Base-by-base conservation (phyloP, 371 early-diverging fungal genomes). In the Basidiobolus meristosporus region DNA sequence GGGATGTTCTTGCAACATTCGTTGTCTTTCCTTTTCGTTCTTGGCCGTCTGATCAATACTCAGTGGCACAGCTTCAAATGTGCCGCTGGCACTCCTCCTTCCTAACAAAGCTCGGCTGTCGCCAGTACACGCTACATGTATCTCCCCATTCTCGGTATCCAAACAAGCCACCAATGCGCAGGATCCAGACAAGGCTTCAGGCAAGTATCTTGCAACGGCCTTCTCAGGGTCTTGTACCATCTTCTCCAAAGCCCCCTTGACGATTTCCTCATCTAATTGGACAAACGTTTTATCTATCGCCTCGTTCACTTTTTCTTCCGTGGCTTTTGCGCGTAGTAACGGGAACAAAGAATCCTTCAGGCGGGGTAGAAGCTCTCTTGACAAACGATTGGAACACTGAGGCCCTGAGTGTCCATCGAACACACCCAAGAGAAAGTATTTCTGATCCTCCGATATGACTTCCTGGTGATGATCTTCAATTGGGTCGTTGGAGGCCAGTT, bases 61-160 rank as follows among this genome's bases (percentile, higher is more conserved):
- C 44, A 88, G 54, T 7, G 63, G 62, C 4, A 75, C 51, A 1
- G 75, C 64, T 44, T 60, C 58, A 63, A 75, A 78, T 30, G 46
- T 48, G 17, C 49, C 47, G 7, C 46, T 37, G 19, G 39, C 33
- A 14, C 48, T 21, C 31, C n/a, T 31, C 1, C 40, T 50, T 44
- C 67, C 69, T 54, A 73, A 34, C 1, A 73, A 64, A 2, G 71
- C 74, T 19, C 77, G 62, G 16, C 70, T 67, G 44, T 85, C 86
- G 14, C 86, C 90, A 0, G 78, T 73, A 45, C 69, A 71, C 9
- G 85, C 85, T 7, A 85, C 70, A 53, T 75, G 79, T 22, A 90
- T 39, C 38, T 80, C 63, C 37, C 52, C 50, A 5, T 48, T 44
- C 28, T 67, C 59, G 3, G 70, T 68, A 41, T 82, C 79, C 2